phyloP scores from a whole-genome alignment of 345 rosid genomes.

The Citrus sp. region DNA sequence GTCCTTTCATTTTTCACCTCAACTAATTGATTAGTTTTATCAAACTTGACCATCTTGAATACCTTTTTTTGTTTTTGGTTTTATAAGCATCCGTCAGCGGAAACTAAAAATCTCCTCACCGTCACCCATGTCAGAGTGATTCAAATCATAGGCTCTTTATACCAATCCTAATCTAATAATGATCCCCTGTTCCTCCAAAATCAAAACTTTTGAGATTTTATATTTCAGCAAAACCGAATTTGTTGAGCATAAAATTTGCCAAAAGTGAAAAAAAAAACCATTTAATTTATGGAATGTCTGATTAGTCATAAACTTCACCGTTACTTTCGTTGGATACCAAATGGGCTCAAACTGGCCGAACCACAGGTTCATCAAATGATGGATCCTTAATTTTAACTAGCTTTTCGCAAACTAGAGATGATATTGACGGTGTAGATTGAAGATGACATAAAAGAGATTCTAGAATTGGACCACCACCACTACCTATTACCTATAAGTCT shows the following conservation, averaged over 20 bases:
- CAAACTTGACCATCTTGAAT: too few relatives aligned
- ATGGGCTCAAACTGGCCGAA: neutral
- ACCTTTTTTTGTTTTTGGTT: too few relatives aligned
- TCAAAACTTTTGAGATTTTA: too few relatives aligned
- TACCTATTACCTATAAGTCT: neutral
- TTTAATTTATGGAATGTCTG: neutral
- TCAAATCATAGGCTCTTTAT: too few relatives aligned
- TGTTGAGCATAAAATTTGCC: neutral
- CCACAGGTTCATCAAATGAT: neutral
- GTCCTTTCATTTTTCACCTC: neutral
- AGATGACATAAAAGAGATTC: slow-evolving; percentile 9
- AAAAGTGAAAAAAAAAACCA: neutral
- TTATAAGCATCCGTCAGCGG: too few relatives aligned
- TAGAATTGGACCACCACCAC: slow-evolving; percentile 25
- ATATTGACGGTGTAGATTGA: neutral
- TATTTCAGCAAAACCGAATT: neutral
- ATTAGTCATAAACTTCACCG: too few relatives aligned
- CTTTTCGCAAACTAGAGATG: neutral
- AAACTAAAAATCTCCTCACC: too few relatives aligned
- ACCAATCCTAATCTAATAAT: too few relatives aligned
- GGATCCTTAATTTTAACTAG: neutral
- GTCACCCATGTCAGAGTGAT: too few relatives aligned
- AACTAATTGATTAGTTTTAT: neutral
- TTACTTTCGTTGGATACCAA: neutral
- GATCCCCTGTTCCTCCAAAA: too few relatives aligned